Percentiles rank a stretch among this genome's conserved stretches.
These are phyloP conservation scores for Pyronema domesticum DNA, from an alignment of 495 filamentous ascomycete species.

Conservation along the genomic window DNA sequence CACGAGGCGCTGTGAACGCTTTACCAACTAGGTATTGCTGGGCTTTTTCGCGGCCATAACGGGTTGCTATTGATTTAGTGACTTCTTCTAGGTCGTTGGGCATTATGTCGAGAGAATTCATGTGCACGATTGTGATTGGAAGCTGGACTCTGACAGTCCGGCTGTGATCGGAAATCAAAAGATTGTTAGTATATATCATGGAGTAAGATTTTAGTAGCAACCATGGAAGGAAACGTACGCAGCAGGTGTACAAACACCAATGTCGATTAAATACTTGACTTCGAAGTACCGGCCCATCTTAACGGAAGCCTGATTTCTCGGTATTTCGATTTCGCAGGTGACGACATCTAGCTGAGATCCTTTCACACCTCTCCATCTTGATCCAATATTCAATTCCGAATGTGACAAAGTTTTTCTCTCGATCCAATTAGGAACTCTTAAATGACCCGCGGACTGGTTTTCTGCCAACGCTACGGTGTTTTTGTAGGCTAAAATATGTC, in stretches of 20 bases:
- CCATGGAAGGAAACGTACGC: conserved; percentile 24
- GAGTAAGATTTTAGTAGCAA: no score
- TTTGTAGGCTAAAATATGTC: conserved; percentile 31
- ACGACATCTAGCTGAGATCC: conserved; percentile 31
- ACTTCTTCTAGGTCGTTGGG: conserved; percentile 41
- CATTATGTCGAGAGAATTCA: conserved; percentile 43
- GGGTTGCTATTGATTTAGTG: conserved; percentile 37
- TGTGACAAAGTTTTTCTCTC: conserved; percentile 30
- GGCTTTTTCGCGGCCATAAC: conserved; percentile 16
- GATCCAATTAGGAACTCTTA: conserved; percentile 35
- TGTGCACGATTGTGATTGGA: conserved; percentile 38
- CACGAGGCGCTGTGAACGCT: conserved; percentile 20
- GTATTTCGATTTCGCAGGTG: conserved; percentile 36
- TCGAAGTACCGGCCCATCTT: conserved; percentile 23
- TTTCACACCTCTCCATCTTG: conserved; percentile 31
- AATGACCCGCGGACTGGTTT: conserved; percentile 31
- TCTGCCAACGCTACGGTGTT: conserved; percentile 34
- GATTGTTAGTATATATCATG: conserved; percentile 3
- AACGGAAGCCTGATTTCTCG: conserved; percentile 32
- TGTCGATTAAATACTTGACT: conserved; percentile 36
- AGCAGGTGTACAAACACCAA: conserved; percentile 29
- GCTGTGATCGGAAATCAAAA: conserved; percentile 10
- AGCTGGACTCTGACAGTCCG: conserved; percentile 36
- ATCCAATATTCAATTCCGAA: conserved; percentile 25
- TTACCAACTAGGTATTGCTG: conserved; percentile 11